Conservation (phyloP, 495 filamentous ascomycete species). For the Penicillium soppii region DNA sequence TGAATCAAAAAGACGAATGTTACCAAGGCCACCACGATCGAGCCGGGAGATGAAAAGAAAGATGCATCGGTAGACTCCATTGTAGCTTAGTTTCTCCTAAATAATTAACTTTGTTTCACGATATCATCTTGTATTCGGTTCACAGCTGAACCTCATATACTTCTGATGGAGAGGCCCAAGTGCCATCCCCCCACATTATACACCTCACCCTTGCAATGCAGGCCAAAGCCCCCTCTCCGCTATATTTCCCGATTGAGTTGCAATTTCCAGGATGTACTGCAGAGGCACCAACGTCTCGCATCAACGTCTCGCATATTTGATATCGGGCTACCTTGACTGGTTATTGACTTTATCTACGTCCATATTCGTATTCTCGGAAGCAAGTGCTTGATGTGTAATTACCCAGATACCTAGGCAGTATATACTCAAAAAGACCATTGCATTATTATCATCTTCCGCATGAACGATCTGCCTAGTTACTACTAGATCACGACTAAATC, state of each 20-base stretch:
- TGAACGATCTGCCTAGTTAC: no score
- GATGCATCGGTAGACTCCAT: slow-evolving; percentile 19
- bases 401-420: no score
- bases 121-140: not conserved
- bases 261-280: slow-evolving; percentile 14
- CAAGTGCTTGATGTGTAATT: no score
- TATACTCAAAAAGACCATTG: no score
- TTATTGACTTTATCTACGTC: no score
- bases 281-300: not conserved
- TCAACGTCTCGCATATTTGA: not conserved
- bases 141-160: slow-evolving; percentile 17
- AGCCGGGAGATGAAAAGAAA: slow-evolving; percentile 11
- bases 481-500: no score
- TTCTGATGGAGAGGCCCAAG: slow-evolving; percentile 7
- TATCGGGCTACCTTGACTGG: not conserved
- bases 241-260: slow-evolving; percentile 25
- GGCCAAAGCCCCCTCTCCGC: slow-evolving; percentile 10
- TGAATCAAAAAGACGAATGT: slow-evolving; percentile 11
- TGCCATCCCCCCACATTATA: slow-evolving; percentile 20
- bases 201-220: slow-evolving; percentile 5
- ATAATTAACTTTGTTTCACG: not conserved
- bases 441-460: no score
- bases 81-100: not conserved
- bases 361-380: no score
- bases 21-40: slow-evolving; percentile 15